Evolutionary conservation across 1,139 yeast genomes (phyloP).

Genomic region (Groenewaldozyma auringiensis): DNA sequence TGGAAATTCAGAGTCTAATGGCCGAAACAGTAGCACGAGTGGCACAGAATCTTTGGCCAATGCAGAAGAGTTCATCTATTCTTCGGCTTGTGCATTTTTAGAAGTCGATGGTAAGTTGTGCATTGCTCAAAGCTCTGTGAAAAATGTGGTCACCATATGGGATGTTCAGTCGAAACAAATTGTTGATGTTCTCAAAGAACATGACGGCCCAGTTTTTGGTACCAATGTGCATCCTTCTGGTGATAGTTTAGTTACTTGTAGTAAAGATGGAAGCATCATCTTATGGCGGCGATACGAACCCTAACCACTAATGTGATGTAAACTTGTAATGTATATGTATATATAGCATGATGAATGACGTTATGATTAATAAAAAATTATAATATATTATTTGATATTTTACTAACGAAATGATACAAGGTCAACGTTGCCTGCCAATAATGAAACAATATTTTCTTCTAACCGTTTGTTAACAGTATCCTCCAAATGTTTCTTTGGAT

Average conservation of each 20-base stretch:
- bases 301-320: too few relatives aligned
- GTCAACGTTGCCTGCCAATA: slow-evolving; percentile 83
- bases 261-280: slow-evolving; percentile 36
- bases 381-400: not conserved
- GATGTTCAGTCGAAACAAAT: slow-evolving; percentile 61
- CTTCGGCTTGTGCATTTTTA: slow-evolving; percentile 18
- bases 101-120: slow-evolving; percentile 31
- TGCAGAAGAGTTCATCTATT: slow-evolving; percentile 32
- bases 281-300: not conserved
- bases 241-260: slow-evolving; percentile 40
- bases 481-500: slow-evolving; percentile 93
- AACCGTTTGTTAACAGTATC: slow-evolving; percentile 81
- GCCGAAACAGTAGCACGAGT: too few relatives aligned
- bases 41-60: slow-evolving; percentile 17
- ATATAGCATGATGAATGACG: too few relatives aligned
- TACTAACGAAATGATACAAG: slow-evolving; percentile 42
- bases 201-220: slow-evolving; percentile 34
- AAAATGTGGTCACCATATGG: slow-evolving; percentile 55
- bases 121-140: slow-evolving; percentile 62
- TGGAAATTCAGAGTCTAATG: slow-evolving; percentile 2
- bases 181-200: slow-evolving; percentile 33
- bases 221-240: slow-evolving; percentile 22
- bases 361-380: too few relatives aligned
- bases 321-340: too few relatives aligned
- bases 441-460: slow-evolving; percentile 83